A percentile compares a stretch with the other conserved stretches of the same genome.
These are phyloP conservation scores for Neurospora sp. DNA, from an alignment of 495 filamentous ascomycete genomes.

Conservation along the genomic window DNA sequence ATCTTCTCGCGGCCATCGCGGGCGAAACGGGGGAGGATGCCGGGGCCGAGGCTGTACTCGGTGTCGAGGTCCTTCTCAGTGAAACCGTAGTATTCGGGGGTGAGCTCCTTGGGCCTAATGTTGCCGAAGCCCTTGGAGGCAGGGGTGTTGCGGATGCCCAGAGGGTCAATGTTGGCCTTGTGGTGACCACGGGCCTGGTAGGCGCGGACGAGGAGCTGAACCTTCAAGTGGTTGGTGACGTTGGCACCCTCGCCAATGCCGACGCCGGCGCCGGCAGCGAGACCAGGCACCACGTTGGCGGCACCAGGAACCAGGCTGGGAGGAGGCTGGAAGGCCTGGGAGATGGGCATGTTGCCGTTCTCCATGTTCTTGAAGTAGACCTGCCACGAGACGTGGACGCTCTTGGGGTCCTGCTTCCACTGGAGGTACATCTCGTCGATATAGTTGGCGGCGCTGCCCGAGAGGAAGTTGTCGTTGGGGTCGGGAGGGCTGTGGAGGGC, in stretches of 20 bases:
- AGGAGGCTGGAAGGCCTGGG: constrained; percentile 90
- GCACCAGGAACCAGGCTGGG: constrained; percentile 79
- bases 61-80: constrained; percentile 89
- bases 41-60: constrained; percentile 85
- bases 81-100: constrained; percentile 88
- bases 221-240: constrained; percentile 94
- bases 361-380: constrained; percentile 99
- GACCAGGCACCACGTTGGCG: constrained; percentile 65
- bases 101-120: constrained; percentile 82
- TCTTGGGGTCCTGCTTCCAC: constrained; percentile 88
- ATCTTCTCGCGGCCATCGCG: constrained; percentile 83
- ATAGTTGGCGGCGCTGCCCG: constrained; percentile 93
- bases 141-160: constrained; percentile 66
- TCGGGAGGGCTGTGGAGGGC: constrained; percentile 43
- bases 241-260: constrained; percentile 63
- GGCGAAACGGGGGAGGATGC: constrained; percentile 91
- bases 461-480: constrained; percentile 88
- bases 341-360: constrained; percentile 91
- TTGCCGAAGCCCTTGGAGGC: constrained; percentile 80
- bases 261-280: constrained; percentile 60
- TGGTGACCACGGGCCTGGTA: constrained; percentile 98
- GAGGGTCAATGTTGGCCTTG: constrained; percentile 93
- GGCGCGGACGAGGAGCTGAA: constrained; percentile 89
- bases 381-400: constrained; percentile 97
- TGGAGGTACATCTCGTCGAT: constrained; percentile 99